Evolutionary conservation across 345 rosid species (phyloP), one percentile per base, ranked within the genome.

Genomic region (Lepidium aucheri): DNA sequence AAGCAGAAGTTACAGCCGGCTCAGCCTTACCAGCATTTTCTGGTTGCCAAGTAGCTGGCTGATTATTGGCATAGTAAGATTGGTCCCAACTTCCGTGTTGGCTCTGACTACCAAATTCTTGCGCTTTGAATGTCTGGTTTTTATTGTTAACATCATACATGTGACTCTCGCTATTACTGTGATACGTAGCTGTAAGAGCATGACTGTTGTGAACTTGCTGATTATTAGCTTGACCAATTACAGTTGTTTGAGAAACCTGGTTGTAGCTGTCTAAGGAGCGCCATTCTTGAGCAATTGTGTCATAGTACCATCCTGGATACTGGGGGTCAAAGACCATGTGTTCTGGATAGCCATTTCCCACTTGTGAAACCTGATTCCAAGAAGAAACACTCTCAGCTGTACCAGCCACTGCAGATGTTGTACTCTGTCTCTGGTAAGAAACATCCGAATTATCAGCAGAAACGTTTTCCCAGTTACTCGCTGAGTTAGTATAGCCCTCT

Each of bases 241-340:
- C 70, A 72, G 63, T 49, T 39, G 82, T 74, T 63, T 84, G 87
- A 63, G 65, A 51, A 53, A 86, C 59, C 67, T 90, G 70, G 63
- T 81, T 80, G 76, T 86, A 87, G 81, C 82, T 84, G 42, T 95
- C 99, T 52, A 89, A 60, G 8, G 85, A 9, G 52, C 61, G 76
- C 97, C 97, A 95, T 65, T 87, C 89, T 77, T 80, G 85, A 20
- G 75, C 76, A 77, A 82, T 71, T 30, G 81, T 81, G 57, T 91
- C 94, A 74, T 81, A 91, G 79, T 91, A 95, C 96, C 97, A 95
- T 69, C 90, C 99, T 41, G 96, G 99, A 71, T 83, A 89, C 46
- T 87, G 97, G 8, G 87, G 80, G 69, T 95, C 95, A 83, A 95
- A 91, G 56, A 79, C 68, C 91, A 95, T 91, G 72, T 91, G 90